Base-by-base conservation (phyloP, 129 eudicot genomes). In the Erigeron canadensis region DNA sequence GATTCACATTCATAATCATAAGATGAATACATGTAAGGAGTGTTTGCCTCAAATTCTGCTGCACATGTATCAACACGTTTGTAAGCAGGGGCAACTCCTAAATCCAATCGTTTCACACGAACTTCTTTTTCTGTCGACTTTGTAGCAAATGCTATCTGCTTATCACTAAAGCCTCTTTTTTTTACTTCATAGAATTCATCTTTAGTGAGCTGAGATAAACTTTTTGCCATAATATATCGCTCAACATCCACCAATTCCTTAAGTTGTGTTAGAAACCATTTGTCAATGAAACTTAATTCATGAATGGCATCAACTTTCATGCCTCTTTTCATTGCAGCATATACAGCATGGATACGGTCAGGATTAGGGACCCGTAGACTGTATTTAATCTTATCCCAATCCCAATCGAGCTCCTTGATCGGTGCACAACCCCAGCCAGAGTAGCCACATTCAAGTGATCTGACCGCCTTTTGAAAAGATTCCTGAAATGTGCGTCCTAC, bases 61-160 rank as follows among this genome's bases (percentile, higher is more conserved):
- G 99, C 99, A 82, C 97, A 94, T 1, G 99, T 94, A 73, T 94
- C 99, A 47, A 94, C 97, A 13, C 97, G 86, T 68, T 94, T 94
- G 75, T 94, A 94, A 60, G 93, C 78, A 28, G 99, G 99, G 17
- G 59, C 71, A n/a, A 94, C 93, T 59, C 97, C 97, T 5, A 94
- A 68, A 44, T 86, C 81, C 76, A 94, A 37, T 47, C 99, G 88
- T 71, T 75, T 82, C n/a, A 75, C 73, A 2, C 96, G 87, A 67
- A 90, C 96, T 65, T 94, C 88, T 63, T 69, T 82, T 72, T 89
- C 97, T 0, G 86, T 70, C 2, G 99, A 73, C 37, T 86, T 82
- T 34, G 94, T 90, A 3, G 86, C 97, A 74, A 80, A 94, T 43
- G 97, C 90, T 64, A 94, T 94, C 83, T 90, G 99, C 50, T 79